These are phyloP conservation scores for Ophiocordyceps sinensis DNA, from an alignment of 2,329 filamentous ascomycete genomes.

Conservation along the genomic window DNA sequence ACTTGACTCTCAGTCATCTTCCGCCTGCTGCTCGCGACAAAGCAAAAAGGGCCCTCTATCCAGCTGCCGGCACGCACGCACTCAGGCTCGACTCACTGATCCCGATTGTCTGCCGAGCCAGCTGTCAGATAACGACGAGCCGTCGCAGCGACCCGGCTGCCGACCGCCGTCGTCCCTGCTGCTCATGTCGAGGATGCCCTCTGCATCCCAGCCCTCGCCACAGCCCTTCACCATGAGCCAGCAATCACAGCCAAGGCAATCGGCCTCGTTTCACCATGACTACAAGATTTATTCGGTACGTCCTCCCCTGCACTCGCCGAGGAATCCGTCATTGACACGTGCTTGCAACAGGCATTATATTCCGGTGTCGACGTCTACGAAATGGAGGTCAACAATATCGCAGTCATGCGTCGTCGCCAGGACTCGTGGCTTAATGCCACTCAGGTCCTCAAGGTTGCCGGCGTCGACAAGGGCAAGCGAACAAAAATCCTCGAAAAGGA, in stretches of 20 bases:
- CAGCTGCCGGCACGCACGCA: too few relatives aligned
- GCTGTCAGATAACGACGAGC: background rate
- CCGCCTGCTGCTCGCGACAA: too few relatives aligned
- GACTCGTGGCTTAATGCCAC: conserved; percentile 98
- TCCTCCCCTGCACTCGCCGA: conserved; percentile 1
- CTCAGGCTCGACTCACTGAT: too few relatives aligned
- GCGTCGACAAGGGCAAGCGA: conserved; percentile 92
- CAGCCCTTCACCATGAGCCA: conserved; percentile 44
- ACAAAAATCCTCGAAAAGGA: conserved; percentile 98
- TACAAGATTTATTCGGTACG: conserved; percentile 45
- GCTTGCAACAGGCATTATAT: conserved; percentile 52
- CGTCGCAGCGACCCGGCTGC: background rate
- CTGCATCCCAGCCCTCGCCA: conserved; percentile 38
- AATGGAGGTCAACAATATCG: conserved; percentile 88
- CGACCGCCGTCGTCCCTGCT: background rate
- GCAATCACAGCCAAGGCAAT: conserved; percentile 28
- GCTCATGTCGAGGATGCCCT: conserved; percentile 15
- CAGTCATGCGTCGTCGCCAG: conserved; percentile 87
- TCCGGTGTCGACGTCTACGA: conserved; percentile 95
- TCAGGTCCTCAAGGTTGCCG: conserved; percentile 93
- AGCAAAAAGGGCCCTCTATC: too few relatives aligned
- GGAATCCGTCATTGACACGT: conserved; percentile 6
- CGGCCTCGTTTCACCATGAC: conserved; percentile 21
- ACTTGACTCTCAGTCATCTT: too few relatives aligned
- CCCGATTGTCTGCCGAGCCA: background rate